phyloP scores from a whole-genome alignment of 805 yeast genomes.

The Cyberlindnera xylosilytica region DNA sequence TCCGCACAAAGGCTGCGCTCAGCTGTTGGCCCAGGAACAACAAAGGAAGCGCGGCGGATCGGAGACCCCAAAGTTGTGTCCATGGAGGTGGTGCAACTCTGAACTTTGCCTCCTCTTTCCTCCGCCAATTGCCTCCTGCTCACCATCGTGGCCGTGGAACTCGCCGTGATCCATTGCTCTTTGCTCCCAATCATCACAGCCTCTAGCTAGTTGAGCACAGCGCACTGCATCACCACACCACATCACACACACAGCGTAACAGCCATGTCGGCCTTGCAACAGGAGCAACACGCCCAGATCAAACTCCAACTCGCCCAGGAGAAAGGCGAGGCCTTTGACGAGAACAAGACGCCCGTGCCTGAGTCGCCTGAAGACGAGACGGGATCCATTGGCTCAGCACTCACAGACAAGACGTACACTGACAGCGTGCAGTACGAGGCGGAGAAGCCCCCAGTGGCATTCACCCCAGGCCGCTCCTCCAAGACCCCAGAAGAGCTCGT shows the following conservation, averaged over 20 bases:
- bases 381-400: neutral
- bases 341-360: slow-evolving; percentile 3
- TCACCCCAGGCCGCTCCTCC: slow-evolving; percentile 1
- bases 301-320: slow-evolving; percentile 8
- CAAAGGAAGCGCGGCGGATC: too few relatives aligned
- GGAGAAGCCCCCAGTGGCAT: too few relatives aligned
- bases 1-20: too few relatives aligned
- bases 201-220: neutral
- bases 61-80: too few relatives aligned
- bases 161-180: too few relatives aligned
- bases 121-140: too few relatives aligned
- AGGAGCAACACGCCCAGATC: slow-evolving; percentile 12
- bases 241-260: neutral
- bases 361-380: neutral
- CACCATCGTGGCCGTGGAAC: too few relatives aligned
- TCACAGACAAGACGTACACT: neutral
- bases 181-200: too few relatives aligned
- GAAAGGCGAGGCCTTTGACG: slow-evolving; percentile 7
- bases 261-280: neutral
- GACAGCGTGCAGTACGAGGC: too few relatives aligned
- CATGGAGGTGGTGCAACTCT: too few relatives aligned
- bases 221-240: neutral
- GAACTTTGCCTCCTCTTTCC: too few relatives aligned
- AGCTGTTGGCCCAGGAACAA: too few relatives aligned
- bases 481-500: slow-evolving; percentile 29